Conservation (phyloP, 2,329 filamentous ascomycete species). For the Cladosporium oxysporum region DNA sequence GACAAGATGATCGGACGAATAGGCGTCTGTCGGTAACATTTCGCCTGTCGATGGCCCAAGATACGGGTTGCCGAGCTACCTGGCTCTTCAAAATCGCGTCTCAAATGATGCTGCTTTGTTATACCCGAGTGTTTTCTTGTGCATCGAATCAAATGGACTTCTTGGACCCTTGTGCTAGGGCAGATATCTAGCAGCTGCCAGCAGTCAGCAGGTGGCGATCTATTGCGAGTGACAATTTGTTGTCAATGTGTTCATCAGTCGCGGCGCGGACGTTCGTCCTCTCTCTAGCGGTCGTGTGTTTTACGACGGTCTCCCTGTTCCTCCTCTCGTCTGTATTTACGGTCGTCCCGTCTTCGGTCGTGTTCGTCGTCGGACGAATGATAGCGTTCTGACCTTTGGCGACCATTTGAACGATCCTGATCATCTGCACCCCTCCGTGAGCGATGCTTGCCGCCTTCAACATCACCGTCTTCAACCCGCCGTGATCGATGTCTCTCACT, state of each 20-base stretch:
- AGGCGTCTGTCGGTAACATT: not conserved
- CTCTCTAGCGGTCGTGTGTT: not conserved
- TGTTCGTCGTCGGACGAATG: not conserved
- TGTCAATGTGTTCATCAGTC: not conserved
- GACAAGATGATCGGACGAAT: not conserved
- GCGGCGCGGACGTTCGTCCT: not conserved
- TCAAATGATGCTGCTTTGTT: not conserved
- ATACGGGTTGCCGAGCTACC: not conserved
- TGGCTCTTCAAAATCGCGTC: not conserved
- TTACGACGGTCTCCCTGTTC: too few relatives aligned
- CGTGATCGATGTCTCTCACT: conserved; percentile 2
- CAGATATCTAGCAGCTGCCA: not conserved
- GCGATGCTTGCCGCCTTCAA: conserved; percentile 1
- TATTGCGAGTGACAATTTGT: not conserved
- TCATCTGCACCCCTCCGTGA: conserved; percentile 14
- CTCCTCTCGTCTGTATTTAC: not conserved
- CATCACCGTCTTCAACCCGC: not conserved
- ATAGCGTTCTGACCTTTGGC: not conserved
- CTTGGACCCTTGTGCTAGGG: too few relatives aligned
- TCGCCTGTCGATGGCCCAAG: not conserved
- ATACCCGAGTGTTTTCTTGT: not conserved
- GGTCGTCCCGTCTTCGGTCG: not conserved
- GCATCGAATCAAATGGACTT: not conserved
- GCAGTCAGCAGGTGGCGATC: not conserved
- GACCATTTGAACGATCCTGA: not conserved